These are phyloP conservation scores for Neopestalotiopsis sp. DNA, from an alignment of 2,329 filamentous ascomycete species.

Conservation along the genomic window DNA sequence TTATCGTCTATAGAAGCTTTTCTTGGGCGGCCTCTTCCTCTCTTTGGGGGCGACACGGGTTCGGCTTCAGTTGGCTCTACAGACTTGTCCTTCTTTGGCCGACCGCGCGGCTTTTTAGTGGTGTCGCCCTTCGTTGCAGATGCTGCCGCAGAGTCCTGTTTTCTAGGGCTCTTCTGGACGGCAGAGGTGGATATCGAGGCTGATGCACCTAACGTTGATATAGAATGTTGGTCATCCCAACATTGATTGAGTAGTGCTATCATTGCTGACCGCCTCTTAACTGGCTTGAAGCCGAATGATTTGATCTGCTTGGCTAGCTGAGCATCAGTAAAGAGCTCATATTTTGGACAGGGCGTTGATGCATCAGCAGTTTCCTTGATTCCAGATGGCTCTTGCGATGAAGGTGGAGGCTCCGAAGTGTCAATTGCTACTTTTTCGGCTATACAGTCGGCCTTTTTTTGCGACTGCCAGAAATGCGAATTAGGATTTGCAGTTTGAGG, in stretches of 20 bases:
- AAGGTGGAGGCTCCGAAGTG: not conserved
- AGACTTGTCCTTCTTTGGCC: conserved; percentile 43
- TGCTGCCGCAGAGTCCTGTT: conserved; percentile 16
- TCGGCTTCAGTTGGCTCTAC: conserved; percentile 1
- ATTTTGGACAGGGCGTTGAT: conserved; percentile 54
- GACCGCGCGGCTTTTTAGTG: conserved; percentile 44
- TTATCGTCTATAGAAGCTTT: conserved; percentile 16
- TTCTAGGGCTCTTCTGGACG: conserved; percentile 30
- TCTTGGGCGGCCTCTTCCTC: conserved; percentile 32
- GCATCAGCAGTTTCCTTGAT: not conserved
- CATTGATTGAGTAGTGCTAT: conserved; percentile 72
- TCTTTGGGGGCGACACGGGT: conserved; percentile 22
- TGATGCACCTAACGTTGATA: not conserved
- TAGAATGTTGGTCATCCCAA: conserved; percentile 64
- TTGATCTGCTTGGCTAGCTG: conserved; percentile 67
- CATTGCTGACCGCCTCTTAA: conserved; percentile 72
- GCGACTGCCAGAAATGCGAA: conserved; percentile 25
- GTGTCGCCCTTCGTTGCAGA: conserved; percentile 23
- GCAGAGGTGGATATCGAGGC: conserved; percentile 28
- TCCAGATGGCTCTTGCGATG: conserved; percentile 14
- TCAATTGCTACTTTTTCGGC: not conserved
- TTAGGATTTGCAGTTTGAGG: conserved; percentile 16
- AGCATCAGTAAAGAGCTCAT: conserved; percentile 63
- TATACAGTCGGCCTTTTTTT: conserved; percentile 5
- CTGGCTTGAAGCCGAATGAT: conserved; percentile 73